Base-by-base conservation (phyloP, 2,329 filamentous ascomycete genomes). In the Xylaria sp. region DNA sequence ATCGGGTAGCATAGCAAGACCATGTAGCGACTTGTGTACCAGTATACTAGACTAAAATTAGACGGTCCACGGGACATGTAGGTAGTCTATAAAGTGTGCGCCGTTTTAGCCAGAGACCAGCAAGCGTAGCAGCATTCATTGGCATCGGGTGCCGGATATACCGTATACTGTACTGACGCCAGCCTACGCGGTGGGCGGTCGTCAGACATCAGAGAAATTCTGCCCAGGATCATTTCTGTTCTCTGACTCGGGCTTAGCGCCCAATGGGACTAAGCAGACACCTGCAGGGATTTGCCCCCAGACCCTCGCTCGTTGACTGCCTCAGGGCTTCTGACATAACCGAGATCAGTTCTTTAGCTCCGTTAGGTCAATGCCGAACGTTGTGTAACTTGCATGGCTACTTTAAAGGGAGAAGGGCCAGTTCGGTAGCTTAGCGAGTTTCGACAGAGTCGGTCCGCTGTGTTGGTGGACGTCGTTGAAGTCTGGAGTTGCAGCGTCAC, bases 221-320 rank as follows among this genome's bases (percentile, higher is more conserved):
- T 64, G 61, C 58, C 58, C 61, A 48, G 54, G 58, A 66, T 61
- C 61, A 10, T 60, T 59, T 62, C 38, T n/a, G 35, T 11, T 3
- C 25, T 29, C 46, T 40, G 3, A 35, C 19, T 44, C 58, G 3
- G 54, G 61, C 54, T 55, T 61, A 62, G 60, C 58, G 47, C 55
- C 41, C 17, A 33, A 33, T 10, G 4, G 19, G 17, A 27, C 43
- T 19, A 29, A 47, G 15, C 17, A 21, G 31, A 21, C 31, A 23
- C 4, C 27, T 31, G 27, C 25, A 10, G 25, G n/a, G 25, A 46
- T 6, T 29, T 15, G 27, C n/a, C n/a, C n/a, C n/a, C n/a, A n/a
- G n/a, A n/a, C n/a, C n/a, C n/a, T n/a, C n/a, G n/a, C n/a, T n/a
- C n/a, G n/a, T n/a, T n/a, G n/a, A n/a, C n/a, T n/a, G n/a, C n/a